Conservation (phyloP, 2,329 filamentous ascomycete genomes). For the Fusarium metavorans region DNA sequence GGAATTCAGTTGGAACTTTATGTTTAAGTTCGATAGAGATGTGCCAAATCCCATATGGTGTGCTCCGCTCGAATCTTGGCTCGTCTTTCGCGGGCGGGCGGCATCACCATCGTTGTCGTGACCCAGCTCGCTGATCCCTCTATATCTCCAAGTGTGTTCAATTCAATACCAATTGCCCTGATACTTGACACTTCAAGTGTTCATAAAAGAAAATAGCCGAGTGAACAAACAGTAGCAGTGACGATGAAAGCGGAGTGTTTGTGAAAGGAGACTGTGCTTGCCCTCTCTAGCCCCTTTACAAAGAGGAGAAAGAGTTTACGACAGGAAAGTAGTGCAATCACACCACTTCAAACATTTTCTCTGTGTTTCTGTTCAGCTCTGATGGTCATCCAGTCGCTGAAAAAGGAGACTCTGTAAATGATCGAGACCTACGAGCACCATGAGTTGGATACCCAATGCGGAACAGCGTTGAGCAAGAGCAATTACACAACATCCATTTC, state of each 20-base stretch:
- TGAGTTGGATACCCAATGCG: not conserved
- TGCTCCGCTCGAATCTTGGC: not conserved
- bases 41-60: not conserved
- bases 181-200: not conserved
- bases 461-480: not conserved
- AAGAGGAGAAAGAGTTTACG: not conserved
- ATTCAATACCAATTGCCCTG: not conserved
- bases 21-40: not conserved
- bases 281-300: not conserved
- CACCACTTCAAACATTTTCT: not conserved
- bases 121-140: not conserved
- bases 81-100: not conserved
- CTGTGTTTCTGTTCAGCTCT: not conserved
- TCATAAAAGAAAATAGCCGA: not conserved
- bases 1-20: not conserved
- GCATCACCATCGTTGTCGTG: no score
- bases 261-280: not conserved
- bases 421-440: not conserved
- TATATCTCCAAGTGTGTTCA: not conserved
- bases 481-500: not conserved
- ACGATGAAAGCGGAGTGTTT: not conserved
- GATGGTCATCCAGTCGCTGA: not conserved
- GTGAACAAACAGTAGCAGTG: not conserved
- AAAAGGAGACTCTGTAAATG: not conserved
- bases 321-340: not conserved